Percentiles rank a stretch among this genome's conserved stretches.
phyloP scores from a whole-genome alignment of 352 stramenopile species.

The Globisporangium ultimum region DNA sequence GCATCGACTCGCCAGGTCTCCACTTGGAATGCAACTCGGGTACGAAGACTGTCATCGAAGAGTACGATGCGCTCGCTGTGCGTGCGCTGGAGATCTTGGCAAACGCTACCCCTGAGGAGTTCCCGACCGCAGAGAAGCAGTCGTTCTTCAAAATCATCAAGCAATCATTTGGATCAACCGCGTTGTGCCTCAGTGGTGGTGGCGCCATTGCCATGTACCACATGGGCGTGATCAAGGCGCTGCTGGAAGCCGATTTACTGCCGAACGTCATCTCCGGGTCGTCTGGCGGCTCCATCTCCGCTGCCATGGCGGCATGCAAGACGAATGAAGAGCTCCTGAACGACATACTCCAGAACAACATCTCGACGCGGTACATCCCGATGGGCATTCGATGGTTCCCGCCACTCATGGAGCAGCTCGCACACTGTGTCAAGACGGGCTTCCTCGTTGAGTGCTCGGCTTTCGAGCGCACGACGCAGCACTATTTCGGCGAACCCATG shows the following conservation, averaged over 20 bases:
- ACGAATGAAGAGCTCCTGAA: slow-evolving; percentile 77
- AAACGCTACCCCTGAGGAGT: slow-evolving; percentile 20
- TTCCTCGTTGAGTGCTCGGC: slow-evolving; percentile 85
- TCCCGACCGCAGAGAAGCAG: slow-evolving; percentile 40
- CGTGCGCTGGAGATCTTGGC: slow-evolving; percentile 42
- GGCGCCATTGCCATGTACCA: slow-evolving; percentile 95
- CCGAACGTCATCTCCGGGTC: slow-evolving; percentile 93
- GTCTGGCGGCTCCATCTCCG: slow-evolving; percentile 89
- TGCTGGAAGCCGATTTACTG: slow-evolving; percentile 84
- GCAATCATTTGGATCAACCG: slow-evolving; percentile 87
- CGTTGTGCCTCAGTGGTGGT: slow-evolving; percentile 90
- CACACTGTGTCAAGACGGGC: slow-evolving; percentile 85
- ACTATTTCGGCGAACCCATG: slow-evolving; percentile 87
- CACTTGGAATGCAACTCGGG: slow-evolving; percentile 55
- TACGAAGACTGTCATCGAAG: slow-evolving; percentile 57
- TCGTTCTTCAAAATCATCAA: slow-evolving; percentile 57
- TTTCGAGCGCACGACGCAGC: slow-evolving; percentile 85
- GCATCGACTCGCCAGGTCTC: slow-evolving; percentile 49
- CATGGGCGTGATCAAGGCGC: slow-evolving; percentile 87
- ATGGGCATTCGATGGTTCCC: slow-evolving; percentile 77
- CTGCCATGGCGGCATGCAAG: slow-evolving; percentile 83
- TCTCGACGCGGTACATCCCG: slow-evolving; percentile 52
- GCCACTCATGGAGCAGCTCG: slow-evolving; percentile 77
- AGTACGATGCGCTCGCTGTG: slow-evolving; percentile 45
- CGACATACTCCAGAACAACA: slow-evolving; percentile 45